Conservation (phyloP, 2,329 filamentous ascomycete species). For the Exophiala bonariae region DNA sequence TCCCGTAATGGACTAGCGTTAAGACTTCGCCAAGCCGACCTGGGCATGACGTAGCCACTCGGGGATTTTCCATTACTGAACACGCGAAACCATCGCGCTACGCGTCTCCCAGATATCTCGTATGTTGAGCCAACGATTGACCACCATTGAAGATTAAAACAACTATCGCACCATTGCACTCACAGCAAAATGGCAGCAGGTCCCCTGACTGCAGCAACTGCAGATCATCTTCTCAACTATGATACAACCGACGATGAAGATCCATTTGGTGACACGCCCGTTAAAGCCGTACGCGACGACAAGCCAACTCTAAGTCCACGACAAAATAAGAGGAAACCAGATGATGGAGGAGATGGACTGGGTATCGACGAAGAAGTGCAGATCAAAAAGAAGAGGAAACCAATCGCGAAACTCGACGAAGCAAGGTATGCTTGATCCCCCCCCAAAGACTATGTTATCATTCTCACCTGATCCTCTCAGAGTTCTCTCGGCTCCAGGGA, state of each 20-base stretch:
- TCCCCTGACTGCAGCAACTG: slow-evolving; percentile 43
- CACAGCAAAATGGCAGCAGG: slow-evolving; percentile 23
- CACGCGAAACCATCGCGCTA: slow-evolving; percentile 3
- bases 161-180: not conserved
- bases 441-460: not conserved
- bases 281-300: slow-evolving; percentile 19
- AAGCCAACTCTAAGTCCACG: slow-evolving; percentile 25
- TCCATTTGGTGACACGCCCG: slow-evolving; percentile 28
- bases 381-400: slow-evolving; percentile 72
- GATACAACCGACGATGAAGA: slow-evolving; percentile 51
- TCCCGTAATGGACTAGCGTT: slow-evolving; percentile 6
- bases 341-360: slow-evolving; percentile 52
- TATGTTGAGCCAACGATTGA: too few relatives aligned
- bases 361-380: slow-evolving; percentile 87
- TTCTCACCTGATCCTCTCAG: slow-evolving; percentile 43
- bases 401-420: slow-evolving; percentile 85
- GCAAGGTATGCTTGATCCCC: slow-evolving; percentile 53
- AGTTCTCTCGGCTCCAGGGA: slow-evolving; percentile 78
- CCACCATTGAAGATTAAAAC: not conserved
- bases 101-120: too few relatives aligned
- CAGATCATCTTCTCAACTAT: slow-evolving; percentile 75
- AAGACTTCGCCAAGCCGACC: not conserved
- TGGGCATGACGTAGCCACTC: slow-evolving; percentile 21
- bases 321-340: slow-evolving; percentile 44
- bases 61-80: slow-evolving; percentile 4